phyloP scores from a whole-genome alignment of 306 rosid genomes.

The Ammopiptanthus mongolicus region DNA sequence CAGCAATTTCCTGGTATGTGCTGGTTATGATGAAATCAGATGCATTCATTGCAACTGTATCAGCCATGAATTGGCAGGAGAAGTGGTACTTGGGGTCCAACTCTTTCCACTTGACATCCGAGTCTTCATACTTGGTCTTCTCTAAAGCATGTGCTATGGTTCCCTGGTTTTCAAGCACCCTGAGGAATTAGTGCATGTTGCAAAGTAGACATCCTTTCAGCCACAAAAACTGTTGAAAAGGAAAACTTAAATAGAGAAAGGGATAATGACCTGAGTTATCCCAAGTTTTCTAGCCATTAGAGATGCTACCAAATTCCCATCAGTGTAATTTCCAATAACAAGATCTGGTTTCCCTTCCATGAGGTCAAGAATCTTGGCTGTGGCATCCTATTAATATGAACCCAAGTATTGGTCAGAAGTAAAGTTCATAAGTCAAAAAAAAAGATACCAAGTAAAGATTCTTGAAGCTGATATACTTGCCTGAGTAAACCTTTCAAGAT shows the following conservation, averaged over 20 bases:
- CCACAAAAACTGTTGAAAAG: conserved; percentile 8
- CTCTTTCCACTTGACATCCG: conserved; percentile 89
- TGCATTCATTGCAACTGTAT: conserved; percentile 86
- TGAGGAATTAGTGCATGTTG: conserved; percentile 1
- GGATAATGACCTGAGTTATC: conserved; percentile 58
- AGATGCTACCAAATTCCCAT: conserved; percentile 90
- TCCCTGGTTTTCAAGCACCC: conserved; percentile 39
- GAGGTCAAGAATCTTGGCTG: conserved; percentile 48
- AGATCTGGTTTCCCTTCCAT: conserved; percentile 87
- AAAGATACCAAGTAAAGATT: not conserved
- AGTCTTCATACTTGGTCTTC: conserved; percentile 89
- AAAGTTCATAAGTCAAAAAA: not conserved
- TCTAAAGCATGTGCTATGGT: conserved; percentile 95
- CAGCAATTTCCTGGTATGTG: conserved; percentile 93
- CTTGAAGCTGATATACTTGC: conserved; percentile 27
- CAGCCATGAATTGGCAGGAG: conserved; percentile 91
- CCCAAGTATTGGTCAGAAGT: not conserved
- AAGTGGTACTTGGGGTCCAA: conserved; percentile 87
- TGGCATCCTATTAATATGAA: conserved; percentile 54
- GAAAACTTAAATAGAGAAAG: not conserved
- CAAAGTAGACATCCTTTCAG: not conserved
- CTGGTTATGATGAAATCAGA: conserved; percentile 90
- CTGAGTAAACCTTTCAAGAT: conserved; percentile 76
- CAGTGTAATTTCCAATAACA: conserved; percentile 82
- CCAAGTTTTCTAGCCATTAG: conserved; percentile 84